Base-by-base conservation (phyloP, 1,284 basidiomycete genomes). In the Cutaneotrichosporon dermatis region DNA sequence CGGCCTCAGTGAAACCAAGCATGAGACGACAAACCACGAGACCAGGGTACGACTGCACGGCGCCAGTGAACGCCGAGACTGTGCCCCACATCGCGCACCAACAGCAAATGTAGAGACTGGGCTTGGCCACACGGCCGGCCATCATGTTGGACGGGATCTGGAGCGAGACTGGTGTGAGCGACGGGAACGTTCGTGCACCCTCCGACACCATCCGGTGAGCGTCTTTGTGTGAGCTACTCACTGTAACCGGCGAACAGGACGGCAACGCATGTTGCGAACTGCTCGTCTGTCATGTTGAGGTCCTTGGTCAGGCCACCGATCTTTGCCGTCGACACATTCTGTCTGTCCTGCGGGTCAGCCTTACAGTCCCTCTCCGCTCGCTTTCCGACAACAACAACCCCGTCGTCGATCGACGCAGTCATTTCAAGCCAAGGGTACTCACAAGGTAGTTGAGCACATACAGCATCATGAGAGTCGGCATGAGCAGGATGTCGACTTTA, bases 131-230 rank as follows among this genome's bases (percentile, higher is more conserved):
- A 2, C 58, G 54, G 5, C 68, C 62, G 33, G 71, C 69, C 42
- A 76, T 44, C 45, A 71, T 69, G 54, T 77, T 76, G 51, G 69
- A 71, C 0, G 74, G 75, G 58, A 79, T 70, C 59, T 77, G 76
- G 53, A 76, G 57, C 7, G 62, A 57, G 2, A 63, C 57, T 51
- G 9, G 9, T 3, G 25, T 46, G 5, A 46, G 44, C n/a, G n/a
- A n/a, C n/a, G n/a, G n/a, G n/a, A n/a, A n/a, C n/a, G n/a, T n/a
- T n/a, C n/a, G n/a, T n/a, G n/a, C n/a, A n/a, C n/a, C n/a, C n/a
- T n/a, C n/a, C n/a, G n/a, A n/a, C n/a, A n/a, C n/a, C n/a, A n/a
- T n/a, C n/a, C n/a, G n/a, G n/a, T n/a, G n/a, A n/a, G n/a, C n/a
- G n/a, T n/a, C n/a, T n/a, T n/a, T n/a, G n/a, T n/a, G n/a, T n/a